Evolutionary conservation across 202 grass and related monocot species (phyloP), one percentile per base, ranked within the genome.

Genomic region (Digitaria exilis): DNA sequence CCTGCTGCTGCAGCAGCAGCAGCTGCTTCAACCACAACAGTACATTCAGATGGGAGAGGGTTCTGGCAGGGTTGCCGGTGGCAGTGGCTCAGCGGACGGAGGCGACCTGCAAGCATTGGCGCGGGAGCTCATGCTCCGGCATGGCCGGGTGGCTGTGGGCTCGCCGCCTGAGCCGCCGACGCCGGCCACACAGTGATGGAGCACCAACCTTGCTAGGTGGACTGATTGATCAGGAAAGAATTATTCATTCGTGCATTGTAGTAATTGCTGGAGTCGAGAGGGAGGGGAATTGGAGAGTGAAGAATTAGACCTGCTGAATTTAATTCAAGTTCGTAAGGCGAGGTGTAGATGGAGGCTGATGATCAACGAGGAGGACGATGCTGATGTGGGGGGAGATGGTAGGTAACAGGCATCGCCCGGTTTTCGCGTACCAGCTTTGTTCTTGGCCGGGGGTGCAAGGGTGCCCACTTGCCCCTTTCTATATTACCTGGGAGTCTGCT

Each of bases 101-200:
- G 80, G 83, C 18, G 90, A 95, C 35, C 83, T 95, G 60, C 85
- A 95, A 60, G 88, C 83, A n/a, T 60, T 95, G 22, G 90, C 85
- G 15, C 88, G 88, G 74, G 88, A 88, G 80, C 88, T 90, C 19
- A 80, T 92, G 4, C 41, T 87, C 51, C 45, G 83, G n/a, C 76
- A 90, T 11, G 65, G 75, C 51, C 41, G 65, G 37, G 74, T 2
- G 75, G 76, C 13, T 7, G 11, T 12, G 22, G 42, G 61, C 13
- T 69, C 65, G 3, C 80, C 80, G 25, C 48, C 44, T 12, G 82
- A 76, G 12, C 75, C 25, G 2, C 71, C 32, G 2, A 71, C 43
- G n/a, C 69, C 65, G n/a, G 68, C 24, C 75, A 71, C 63, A 31
- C 64, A 59, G 5, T 81, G 56, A 59, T 59, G 56, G 4, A 79